Conservation (phyloP, 1,284 basidiomycete genomes). For the Rhodotorula glutinis region DNA sequence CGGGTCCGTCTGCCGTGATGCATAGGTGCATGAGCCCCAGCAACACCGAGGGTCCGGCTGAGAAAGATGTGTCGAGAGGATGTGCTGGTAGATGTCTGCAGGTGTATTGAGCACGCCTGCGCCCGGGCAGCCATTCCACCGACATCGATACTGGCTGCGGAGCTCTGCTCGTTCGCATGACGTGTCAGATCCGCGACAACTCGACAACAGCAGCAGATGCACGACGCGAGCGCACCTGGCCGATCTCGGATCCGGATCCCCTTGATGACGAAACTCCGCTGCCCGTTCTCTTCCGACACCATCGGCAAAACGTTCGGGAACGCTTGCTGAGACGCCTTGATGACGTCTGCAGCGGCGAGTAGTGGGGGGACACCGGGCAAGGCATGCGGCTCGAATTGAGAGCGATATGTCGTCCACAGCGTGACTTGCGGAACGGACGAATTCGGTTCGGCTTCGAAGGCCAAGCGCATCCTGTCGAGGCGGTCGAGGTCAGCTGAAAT, state of each 20-base stretch:
- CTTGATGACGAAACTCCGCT: conserved; percentile 70
- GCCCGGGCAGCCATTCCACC: conserved; percentile 19
- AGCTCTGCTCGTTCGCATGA: conserved; percentile 10
- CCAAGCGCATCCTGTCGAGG: conserved; percentile 67
- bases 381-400: conserved; percentile 49
- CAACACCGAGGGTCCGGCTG: conserved; percentile 6
- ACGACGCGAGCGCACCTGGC: conserved; percentile 9
- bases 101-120: conserved; percentile 2
- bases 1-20: conserved; percentile 1
- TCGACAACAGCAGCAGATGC: not conserved
- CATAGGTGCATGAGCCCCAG: conserved; percentile 28
- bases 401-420: conserved; percentile 83
- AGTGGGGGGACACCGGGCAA: conserved; percentile 57
- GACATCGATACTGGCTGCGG: conserved; percentile 2
- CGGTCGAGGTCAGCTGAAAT: not conserved
- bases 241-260: conserved; percentile 60
- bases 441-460: conserved; percentile 67
- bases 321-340: conserved; percentile 74
- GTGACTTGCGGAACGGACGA: conserved; percentile 82
- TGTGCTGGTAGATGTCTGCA: conserved; percentile 13
- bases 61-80: conserved; percentile 28
- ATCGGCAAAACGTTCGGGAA: conserved; percentile 77
- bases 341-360: conserved; percentile 77
- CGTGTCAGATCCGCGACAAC: not conserved
- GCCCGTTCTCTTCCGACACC: conserved; percentile 63